Evolutionary conservation across 1,284 basidiomycete species (phyloP), one percentile per base, ranked within the genome.

Genomic region (Rhodotorula sp.): DNA sequence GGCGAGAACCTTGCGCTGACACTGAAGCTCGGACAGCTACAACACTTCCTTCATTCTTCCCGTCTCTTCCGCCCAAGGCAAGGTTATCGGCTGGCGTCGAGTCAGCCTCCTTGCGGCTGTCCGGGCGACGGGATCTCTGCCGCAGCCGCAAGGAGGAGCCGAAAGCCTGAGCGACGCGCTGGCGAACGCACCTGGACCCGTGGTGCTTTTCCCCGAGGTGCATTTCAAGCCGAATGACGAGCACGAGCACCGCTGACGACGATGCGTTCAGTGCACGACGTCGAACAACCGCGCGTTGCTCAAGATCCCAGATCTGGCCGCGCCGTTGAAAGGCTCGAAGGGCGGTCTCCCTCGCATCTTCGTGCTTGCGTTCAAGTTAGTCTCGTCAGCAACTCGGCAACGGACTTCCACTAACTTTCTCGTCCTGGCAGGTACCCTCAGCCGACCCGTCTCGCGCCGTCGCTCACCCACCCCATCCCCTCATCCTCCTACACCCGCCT

Each of bases 171-270:
- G 72, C 1, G 31, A 56, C 6, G 64, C 65, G 2, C 10, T 75
- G 5, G 31, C 59, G 31, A 56, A 61, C 16, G 57, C 73, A 1
- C 2, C 34, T 0, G 53, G 69, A 0, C 65, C 74, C 0, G 64
- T 73, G 2, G 75, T 75, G 28, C 6, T 78, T 1, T 78, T 78
- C 57, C 78, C 78, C 0, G 78, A 79, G 58, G 71, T 75, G 16
- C 48, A 47, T 16, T 46, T 0, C 24, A 44, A 47, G 22, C 50
- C 22, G 15, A 37, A 13, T 55, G 16, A 15, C 26, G 0, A 6
- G 28, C 16, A 1, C 30, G 11, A n/a, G 15, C 2, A 16, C 22
- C n/a, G 31, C 34, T 55, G 22, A 31, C 5, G 8, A 9, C 2
- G 9, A 1, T 44, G 15, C 20, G 0, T 44, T 2, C 48, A 74